phyloP scores from a whole-genome alignment of 805 yeast genomes.

The Ogataea pini region DNA sequence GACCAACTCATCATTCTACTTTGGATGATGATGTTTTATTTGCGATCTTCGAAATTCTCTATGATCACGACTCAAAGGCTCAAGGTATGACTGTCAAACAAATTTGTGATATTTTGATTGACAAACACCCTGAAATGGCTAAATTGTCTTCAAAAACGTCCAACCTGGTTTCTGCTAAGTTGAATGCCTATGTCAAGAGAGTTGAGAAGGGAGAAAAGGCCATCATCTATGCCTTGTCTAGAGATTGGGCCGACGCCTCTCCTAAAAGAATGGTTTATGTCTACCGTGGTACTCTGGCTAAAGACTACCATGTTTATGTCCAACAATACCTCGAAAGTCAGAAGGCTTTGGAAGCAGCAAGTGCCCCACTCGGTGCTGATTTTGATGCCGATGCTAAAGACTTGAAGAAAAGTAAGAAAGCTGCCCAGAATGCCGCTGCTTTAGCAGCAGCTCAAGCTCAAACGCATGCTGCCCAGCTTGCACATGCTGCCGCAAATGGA shows the following conservation, averaged over 20 bases:
- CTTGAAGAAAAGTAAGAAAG: constrained; percentile 19
- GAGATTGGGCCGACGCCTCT: constrained; percentile 91
- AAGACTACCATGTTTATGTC: constrained; percentile 75
- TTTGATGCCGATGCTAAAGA: constrained; percentile 20
- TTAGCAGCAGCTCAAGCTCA: constrained; percentile 19
- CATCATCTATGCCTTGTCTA: constrained; percentile 69
- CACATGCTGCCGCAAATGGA: constrained; percentile 15
- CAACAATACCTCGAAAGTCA: constrained; percentile 60
- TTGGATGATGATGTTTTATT: constrained; percentile 74
- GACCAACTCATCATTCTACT: constrained; percentile 65
- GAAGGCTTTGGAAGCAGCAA: constrained; percentile 34
- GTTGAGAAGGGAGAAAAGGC: constrained; percentile 81
- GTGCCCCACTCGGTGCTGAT: constrained; percentile 9
- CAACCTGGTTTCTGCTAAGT: constrained; percentile 76
- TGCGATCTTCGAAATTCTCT: constrained; percentile 73
- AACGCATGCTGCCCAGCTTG: constrained; percentile 19
- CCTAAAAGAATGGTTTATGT: constrained; percentile 89
- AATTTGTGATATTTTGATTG: constrained; percentile 72
- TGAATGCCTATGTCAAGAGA: constrained; percentile 82
- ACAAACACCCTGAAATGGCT: constrained; percentile 82
- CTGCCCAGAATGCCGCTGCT: constrained; percentile 18
- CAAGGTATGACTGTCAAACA: constrained; percentile 90
- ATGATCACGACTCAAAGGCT: constrained; percentile 65
- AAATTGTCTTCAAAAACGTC: constrained; percentile 78
- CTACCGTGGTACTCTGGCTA: constrained; percentile 73